These are phyloP conservation scores for Aspergillus candidus DNA, from an alignment of 2,329 filamentous ascomycete genomes.

Conservation along the genomic window DNA sequence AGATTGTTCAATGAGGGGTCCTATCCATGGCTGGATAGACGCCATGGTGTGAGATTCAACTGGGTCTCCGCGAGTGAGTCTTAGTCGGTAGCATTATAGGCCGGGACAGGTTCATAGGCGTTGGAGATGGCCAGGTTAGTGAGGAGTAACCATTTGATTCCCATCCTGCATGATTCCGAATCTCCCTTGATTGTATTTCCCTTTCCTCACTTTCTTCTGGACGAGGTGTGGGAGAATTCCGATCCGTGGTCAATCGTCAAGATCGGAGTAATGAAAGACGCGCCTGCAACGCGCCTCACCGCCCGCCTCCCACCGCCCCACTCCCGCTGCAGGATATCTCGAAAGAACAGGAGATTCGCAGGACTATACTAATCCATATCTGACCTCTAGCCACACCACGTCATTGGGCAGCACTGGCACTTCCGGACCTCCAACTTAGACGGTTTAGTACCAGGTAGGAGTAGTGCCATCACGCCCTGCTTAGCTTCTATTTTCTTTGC, in stretches of 20 bases:
- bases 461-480: no score
- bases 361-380: no score
- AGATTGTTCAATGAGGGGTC: slow-evolving; percentile 18
- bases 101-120: neutral
- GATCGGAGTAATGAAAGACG: neutral
- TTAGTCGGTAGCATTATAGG: slow-evolving; percentile 1
- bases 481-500: no score
- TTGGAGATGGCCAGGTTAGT: neutral
- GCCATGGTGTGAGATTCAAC: slow-evolving; percentile 19
- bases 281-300: slow-evolving; percentile 14
- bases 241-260: neutral
- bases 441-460: no score
- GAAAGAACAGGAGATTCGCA: no score
- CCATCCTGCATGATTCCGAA: no score
- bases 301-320: slow-evolving; percentile 10
- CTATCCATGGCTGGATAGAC: slow-evolving; percentile 20
- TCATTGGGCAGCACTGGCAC: slow-evolving; percentile 24
- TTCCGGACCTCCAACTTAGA: no score
- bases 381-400: slow-evolving; percentile 18
- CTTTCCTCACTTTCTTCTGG: no score
- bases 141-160: neutral
- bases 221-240: no score
- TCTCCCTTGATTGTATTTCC: no score
- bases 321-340: no score
- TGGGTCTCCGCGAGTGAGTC: no score